Percentiles rank a stretch among this genome's conserved stretches.
These are phyloP conservation scores for Fusarium brevicatenulatum DNA, from an alignment of 2,329 filamentous ascomycete species.

Conservation along the genomic window DNA sequence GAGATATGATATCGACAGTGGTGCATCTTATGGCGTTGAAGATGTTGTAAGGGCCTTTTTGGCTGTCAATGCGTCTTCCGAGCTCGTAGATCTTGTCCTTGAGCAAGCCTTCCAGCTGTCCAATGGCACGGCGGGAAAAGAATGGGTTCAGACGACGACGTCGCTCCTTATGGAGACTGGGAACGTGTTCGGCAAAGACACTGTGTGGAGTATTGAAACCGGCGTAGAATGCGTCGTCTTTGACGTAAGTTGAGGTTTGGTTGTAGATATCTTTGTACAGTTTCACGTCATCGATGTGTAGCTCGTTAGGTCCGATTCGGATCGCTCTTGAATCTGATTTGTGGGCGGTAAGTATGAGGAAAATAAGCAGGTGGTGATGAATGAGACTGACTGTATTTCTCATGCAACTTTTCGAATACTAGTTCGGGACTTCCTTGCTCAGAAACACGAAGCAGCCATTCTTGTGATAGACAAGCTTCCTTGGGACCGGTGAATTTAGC, in stretches of 20 bases:
- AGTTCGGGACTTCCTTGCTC: neutral
- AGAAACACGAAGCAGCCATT: neutral
- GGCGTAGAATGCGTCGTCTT: neutral
- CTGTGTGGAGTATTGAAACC: neutral
- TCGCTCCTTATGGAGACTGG: neutral
- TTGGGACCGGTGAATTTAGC: neutral
- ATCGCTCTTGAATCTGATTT: neutral
- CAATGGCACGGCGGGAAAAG: neutral
- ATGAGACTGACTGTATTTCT: neutral
- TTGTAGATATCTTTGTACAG: neutral
- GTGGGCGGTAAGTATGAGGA: neutral
- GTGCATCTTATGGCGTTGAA: neutral
- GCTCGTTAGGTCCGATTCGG: neutral
- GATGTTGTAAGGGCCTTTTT: neutral
- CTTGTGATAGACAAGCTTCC: neutral
- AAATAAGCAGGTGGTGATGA: accelerated
- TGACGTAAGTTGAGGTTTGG: neutral
- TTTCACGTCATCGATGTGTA: neutral
- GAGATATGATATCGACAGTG: neutral
- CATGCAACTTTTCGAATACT: neutral
- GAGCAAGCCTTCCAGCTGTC: neutral
- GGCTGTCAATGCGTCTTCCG: neutral
- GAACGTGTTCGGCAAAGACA: neutral
- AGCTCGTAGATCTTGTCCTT: neutral
- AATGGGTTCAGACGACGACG: neutral